Conservation (phyloP, 2,329 filamentous ascomycete species). For the Aspergillus sp. region DNA sequence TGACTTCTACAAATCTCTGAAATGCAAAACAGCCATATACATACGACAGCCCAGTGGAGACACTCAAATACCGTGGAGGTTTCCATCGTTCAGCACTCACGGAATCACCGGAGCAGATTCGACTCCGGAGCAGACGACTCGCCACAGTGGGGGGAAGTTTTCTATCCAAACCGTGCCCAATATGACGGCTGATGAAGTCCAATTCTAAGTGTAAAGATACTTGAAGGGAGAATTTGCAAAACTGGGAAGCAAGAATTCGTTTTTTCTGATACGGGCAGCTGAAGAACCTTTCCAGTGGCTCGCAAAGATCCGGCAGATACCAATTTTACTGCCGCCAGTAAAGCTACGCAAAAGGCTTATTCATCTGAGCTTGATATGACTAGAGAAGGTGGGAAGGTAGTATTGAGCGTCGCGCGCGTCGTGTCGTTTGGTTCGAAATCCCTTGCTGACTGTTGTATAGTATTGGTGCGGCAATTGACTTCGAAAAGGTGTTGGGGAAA, state of each 20-base stretch:
- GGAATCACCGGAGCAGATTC: not conserved
- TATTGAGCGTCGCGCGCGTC: not conserved
- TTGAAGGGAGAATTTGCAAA: constrained; percentile 6
- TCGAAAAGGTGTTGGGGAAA: constrained; percentile 73
- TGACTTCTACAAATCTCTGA: constrained; percentile 1
- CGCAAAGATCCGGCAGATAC: not conserved
- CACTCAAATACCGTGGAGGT: constrained; percentile 6
- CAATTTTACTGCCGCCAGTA: constrained; percentile 4
- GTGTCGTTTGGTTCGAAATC: not conserved
- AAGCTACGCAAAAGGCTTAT: constrained; percentile 5
- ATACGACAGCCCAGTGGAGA: constrained; percentile 2
- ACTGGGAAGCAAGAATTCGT: not conserved
- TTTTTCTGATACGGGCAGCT: not conserved
- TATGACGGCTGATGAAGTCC: constrained; percentile 1
- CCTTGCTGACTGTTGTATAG: constrained; percentile 1
- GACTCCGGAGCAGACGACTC: not conserved
- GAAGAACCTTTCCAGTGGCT: constrained; percentile 3
- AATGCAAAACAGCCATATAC: constrained; percentile 4
- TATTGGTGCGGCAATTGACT: constrained; percentile 50
- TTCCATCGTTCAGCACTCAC: constrained; percentile 6
- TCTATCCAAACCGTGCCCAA: constrained; percentile 7
- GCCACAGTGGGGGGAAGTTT: constrained; percentile 3
- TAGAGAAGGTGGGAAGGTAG: constrained; percentile 10
- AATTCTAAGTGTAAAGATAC: not conserved
- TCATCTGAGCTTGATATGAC: not conserved